Evolutionary conservation across 78 protist species (phyloP).

Genomic region (Dictyostelium citrinum): DNA sequence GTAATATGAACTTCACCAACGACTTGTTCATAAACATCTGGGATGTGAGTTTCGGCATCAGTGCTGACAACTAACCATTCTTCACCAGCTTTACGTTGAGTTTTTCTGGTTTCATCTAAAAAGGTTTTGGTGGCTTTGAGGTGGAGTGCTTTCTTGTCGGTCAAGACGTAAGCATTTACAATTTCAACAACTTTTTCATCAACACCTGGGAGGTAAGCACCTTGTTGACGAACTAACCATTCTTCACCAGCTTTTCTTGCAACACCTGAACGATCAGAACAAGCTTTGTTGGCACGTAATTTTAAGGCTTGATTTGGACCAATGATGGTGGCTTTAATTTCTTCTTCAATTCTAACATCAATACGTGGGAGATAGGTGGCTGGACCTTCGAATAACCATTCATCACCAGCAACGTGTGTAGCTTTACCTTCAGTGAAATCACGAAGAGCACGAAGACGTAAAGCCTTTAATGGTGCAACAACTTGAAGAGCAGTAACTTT

Average conservation of each 20-base stretch:
- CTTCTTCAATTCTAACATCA: slow-evolving; percentile 80
- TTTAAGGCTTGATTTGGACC: slow-evolving; percentile 87
- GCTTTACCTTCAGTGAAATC: slow-evolving; percentile 74
- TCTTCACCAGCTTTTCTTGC: slow-evolving; percentile 88
- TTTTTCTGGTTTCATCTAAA: slow-evolving; percentile 75
- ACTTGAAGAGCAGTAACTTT: slow-evolving; percentile 76
- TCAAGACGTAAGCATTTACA: slow-evolving; percentile 77
- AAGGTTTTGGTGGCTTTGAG: slow-evolving; percentile 86
- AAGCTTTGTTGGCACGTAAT: slow-evolving; percentile 85
- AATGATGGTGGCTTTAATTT: slow-evolving; percentile 76
- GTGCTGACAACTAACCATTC: slow-evolving; percentile 92
- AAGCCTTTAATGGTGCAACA: slow-evolving; percentile 81
- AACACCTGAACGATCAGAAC: slow-evolving; percentile 52
- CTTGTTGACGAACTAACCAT: slow-evolving; percentile 90
- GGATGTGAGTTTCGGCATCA: slow-evolving; percentile 85
- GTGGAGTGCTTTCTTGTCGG: slow-evolving; percentile 85
- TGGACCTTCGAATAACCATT: slow-evolving; percentile 93
- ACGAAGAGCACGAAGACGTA: slow-evolving; percentile 86
- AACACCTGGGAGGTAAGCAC: slow-evolving; percentile 62
- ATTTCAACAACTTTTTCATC: slow-evolving; percentile 81
- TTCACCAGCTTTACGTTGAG: slow-evolving; percentile 87
- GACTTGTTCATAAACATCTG: slow-evolving; percentile 89
- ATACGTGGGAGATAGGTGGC: slow-evolving; percentile 75
- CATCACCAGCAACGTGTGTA: slow-evolving; percentile 87
- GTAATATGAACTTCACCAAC: slow-evolving; percentile 83